These are phyloP conservation scores for Dendryphion nanum DNA, from an alignment of 2,329 filamentous ascomycete genomes.

Conservation along the genomic window DNA sequence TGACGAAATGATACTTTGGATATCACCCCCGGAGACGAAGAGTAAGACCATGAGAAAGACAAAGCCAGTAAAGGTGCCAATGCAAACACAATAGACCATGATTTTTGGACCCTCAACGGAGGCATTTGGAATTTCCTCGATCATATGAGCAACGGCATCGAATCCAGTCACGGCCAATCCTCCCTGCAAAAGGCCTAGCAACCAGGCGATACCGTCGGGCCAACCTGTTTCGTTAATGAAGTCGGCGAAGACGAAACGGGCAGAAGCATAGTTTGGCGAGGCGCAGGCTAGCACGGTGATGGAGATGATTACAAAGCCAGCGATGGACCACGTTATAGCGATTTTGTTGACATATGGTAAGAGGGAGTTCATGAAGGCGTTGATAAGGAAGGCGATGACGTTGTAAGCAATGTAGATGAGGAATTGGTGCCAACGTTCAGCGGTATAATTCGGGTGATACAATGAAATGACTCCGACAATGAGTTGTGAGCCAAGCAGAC, in stretches of 20 bases:
- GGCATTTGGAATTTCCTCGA: slow-evolving; percentile 60
- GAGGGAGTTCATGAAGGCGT: slow-evolving; percentile 61
- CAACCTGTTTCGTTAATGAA: slow-evolving; percentile 70
- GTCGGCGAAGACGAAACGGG: slow-evolving; percentile 62
- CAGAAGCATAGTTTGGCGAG: slow-evolving; percentile 63
- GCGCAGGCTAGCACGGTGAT: slow-evolving; percentile 68
- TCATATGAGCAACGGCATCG: slow-evolving; percentile 56
- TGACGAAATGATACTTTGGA: slow-evolving; percentile 56
- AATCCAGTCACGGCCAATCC: slow-evolving; percentile 56
- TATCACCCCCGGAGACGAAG: slow-evolving; percentile 59
- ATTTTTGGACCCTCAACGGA: slow-evolving; percentile 62
- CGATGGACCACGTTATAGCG: slow-evolving; percentile 69
- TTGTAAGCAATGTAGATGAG: slow-evolving; percentile 68
- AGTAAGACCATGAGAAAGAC: slow-evolving; percentile 63
- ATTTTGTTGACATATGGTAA: slow-evolving; percentile 66
- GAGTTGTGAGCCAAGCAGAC: slow-evolving; percentile 65
- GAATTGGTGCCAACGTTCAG: slow-evolving; percentile 69
- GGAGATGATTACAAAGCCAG: slow-evolving; percentile 67
- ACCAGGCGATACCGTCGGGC: slow-evolving; percentile 64
- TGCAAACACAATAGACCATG: slow-evolving; percentile 64
- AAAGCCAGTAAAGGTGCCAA: slow-evolving; percentile 62
- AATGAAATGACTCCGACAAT: slow-evolving; percentile 65
- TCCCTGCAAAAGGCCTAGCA: slow-evolving; percentile 53
- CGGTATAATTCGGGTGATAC: slow-evolving; percentile 56
- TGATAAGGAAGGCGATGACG: slow-evolving; percentile 60